phyloP scores from a whole-genome alignment of 108 stramenopile species.

The Nitzschia sp. region DNA sequence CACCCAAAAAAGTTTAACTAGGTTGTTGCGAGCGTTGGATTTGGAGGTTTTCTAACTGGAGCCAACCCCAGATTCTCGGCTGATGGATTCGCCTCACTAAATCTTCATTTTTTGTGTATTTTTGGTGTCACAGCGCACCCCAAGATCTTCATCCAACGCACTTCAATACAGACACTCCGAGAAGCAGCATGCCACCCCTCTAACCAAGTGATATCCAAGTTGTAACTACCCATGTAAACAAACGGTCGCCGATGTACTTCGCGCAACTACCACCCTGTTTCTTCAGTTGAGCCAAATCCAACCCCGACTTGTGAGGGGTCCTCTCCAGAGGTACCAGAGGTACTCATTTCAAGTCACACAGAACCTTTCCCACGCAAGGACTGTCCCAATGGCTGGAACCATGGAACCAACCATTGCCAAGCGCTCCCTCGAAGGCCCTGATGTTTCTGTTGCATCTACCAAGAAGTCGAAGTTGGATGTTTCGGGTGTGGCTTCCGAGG shows the following conservation, averaged over 20 bases:
- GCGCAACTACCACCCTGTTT: conserved; percentile 14
- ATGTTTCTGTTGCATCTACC: not conserved
- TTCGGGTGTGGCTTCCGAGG: not conserved
- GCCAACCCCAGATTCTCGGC: no score
- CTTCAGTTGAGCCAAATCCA: conserved; percentile 15
- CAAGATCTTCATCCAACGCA: conserved; percentile 13
- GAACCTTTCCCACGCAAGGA: not conserved
- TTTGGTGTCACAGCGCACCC: conserved; percentile 12
- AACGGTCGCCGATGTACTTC: conserved; percentile 16
- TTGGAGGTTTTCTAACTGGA: not conserved
- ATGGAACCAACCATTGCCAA: conserved; percentile 2
- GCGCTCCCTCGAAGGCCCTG: not conserved
- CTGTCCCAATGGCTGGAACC: not conserved
- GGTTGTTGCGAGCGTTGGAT: conserved; percentile 1
- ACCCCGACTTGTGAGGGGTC: no score
- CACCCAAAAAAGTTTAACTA: no score
- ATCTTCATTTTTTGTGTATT: not conserved
- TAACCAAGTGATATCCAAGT: not conserved
- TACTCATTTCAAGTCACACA: not conserved
- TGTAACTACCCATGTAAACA: not conserved
- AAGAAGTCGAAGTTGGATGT: conserved; percentile 15
- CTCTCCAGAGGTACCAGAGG: not conserved
- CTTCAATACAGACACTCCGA: not conserved
- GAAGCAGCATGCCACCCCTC: not conserved
- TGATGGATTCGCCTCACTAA: not conserved